A percentile compares a stretch with the other conserved stretches of the same genome.
Conservation (phyloP, 176 grass and related monocot species). For the Carex parvula region DNA sequence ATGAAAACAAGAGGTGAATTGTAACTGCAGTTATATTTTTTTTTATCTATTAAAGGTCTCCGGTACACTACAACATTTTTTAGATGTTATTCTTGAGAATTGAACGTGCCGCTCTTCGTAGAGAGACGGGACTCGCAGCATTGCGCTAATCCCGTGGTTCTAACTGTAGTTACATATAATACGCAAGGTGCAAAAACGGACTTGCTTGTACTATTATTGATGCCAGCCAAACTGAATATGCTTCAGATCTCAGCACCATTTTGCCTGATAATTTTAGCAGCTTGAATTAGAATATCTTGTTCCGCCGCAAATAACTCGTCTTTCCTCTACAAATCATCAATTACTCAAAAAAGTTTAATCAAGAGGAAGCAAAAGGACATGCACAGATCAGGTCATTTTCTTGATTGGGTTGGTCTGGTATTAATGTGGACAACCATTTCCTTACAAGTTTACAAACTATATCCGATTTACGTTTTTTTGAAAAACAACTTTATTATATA, state of each 20-base stretch:
- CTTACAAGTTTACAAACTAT: background rate
- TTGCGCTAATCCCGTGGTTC: too few relatives aligned
- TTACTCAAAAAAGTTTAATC: conserved; percentile 8
- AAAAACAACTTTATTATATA: background rate
- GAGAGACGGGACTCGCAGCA: too few relatives aligned
- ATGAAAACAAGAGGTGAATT: background rate
- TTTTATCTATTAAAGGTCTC: too few relatives aligned
- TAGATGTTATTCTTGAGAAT: too few relatives aligned
- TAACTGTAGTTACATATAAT: background rate
- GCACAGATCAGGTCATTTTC: background rate
- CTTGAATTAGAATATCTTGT: conserved; percentile 77
- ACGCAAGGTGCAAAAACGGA: background rate
- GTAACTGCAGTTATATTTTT: background rate
- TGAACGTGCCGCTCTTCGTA: too few relatives aligned
- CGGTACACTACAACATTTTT: too few relatives aligned
- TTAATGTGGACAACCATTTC: background rate
- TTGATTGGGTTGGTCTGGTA: background rate
- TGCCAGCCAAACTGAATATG: conserved; percentile 37
- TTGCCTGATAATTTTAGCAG: conserved; percentile 59
- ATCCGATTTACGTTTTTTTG: background rate
- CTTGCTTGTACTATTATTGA: conserved; percentile 8
- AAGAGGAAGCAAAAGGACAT: conserved; percentile 10
- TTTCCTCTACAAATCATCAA: conserved; percentile 50
- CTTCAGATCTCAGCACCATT: conserved; percentile 66
- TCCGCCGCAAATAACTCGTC: conserved; percentile 53